Evolutionary conservation across 768 basidiomycete genomes (phyloP), one percentile per base, ranked within the genome.

Genomic region (Macrolepiota dolichaula): DNA sequence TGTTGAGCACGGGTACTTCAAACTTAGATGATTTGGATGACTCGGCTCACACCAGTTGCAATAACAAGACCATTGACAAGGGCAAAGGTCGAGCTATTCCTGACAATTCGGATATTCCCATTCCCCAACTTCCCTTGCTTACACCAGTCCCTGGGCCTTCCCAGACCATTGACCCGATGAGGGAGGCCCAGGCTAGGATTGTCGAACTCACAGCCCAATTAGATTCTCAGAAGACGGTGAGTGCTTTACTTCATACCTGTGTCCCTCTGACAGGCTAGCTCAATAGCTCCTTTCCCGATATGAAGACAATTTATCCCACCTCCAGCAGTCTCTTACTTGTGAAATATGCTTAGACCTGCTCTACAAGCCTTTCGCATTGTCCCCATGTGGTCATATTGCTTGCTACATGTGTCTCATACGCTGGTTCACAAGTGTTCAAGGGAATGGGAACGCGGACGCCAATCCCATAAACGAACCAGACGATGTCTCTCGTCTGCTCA

Each of bases 321-420:
- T 90, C 46, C 83, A 85, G 9, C 85, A 88, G 63, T 80, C 86
- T 0, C 71, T 91, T 25, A 88, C 84, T 12, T 93, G 91, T 62
- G 88, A 92, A 70, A 87, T 93, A 63, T 93, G 91, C 68, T 76
- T 92, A 27, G 89, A 91, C 65, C 74, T 89, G 24, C 77, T 93
- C 70, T 78, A 88, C 70, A 84, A 82, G 64, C 90, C 91, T 0
- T 92, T 84, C 64, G 85, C 89, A 0, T 82, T 91, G 19, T 80
- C 87, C 0, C 89, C 90, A 0, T 92, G 90, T 61, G 90, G 91
- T 4, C 89, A 91, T 63, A 76, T 89, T 51, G 83, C 84, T 2
- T 92, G 90, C 66, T 82, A 91, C 62, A 68, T 72, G 15, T 92
- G 91, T 67, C 84, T 94, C 11, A 79, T 92, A 17, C 79, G 80